Evolutionary conservation across 2,329 filamentous ascomycete genomes (phyloP).

Genomic region (Onygenales sp.): DNA sequence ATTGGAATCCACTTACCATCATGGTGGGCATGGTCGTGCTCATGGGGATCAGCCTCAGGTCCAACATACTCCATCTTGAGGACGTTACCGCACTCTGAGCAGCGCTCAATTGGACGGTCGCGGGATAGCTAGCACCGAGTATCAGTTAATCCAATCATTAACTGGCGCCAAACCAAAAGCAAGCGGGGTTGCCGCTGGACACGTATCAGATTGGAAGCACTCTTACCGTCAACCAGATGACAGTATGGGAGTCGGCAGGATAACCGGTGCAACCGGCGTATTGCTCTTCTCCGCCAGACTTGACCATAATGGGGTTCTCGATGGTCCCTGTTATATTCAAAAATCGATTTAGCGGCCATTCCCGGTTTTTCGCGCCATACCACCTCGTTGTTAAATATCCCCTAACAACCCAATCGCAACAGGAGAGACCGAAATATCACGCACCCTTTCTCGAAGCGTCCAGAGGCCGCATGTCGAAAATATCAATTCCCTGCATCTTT

Average conservation of each 20-base stretch:
- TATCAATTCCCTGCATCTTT: conserved; percentile 97
- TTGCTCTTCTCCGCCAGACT: conserved; percentile 90
- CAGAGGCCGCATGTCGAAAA: conserved; percentile 97
- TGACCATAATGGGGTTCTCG: conserved; percentile 81
- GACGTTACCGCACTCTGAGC: conserved; percentile 90
- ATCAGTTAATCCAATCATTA: not conserved
- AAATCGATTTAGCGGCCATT: not conserved
- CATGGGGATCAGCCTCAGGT: conserved; percentile 56
- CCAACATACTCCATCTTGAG: conserved; percentile 98
- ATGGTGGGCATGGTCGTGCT: conserved; percentile 47
- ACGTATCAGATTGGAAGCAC: conserved; percentile 12
- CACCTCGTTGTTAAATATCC: not conserved
- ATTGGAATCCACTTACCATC: conserved; percentile 31
- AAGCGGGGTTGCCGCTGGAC: not conserved
- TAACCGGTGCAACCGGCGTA: conserved; percentile 91
- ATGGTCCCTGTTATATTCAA: conserved; percentile 58
- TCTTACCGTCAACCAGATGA: conserved; percentile 81
- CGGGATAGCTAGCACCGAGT: conserved; percentile 54
- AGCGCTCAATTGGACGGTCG: conserved; percentile 86
- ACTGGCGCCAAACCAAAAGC: not conserved
- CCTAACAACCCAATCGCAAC: not conserved
- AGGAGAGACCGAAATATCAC: conserved; percentile 15
- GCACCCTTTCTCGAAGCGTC: conserved; percentile 80
- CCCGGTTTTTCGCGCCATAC: not conserved
- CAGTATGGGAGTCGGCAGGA: conserved; percentile 84